These are phyloP conservation scores for Spirogloea muscicola DNA, from an alignment of 139 green algal genomes.

Conservation along the genomic window DNA sequence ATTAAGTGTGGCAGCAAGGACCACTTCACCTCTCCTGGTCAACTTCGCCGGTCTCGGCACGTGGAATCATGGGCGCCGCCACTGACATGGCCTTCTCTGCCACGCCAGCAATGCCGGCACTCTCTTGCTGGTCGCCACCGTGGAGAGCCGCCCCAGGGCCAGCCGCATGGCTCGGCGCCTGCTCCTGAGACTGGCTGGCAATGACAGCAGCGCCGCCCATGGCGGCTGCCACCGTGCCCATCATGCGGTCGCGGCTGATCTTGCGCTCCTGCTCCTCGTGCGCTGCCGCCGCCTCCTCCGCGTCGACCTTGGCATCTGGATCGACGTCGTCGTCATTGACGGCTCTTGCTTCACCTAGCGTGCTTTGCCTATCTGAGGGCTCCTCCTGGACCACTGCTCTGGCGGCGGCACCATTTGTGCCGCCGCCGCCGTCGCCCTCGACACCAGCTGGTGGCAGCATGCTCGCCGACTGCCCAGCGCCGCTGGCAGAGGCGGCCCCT, in stretches of 20 bases:
- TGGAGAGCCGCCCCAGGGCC: too few species aligned
- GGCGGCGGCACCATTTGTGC: not conserved
- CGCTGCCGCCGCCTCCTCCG: not conserved
- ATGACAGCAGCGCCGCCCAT: not conserved
- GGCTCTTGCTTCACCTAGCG: not conserved
- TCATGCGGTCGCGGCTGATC: not conserved
- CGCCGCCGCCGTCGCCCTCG: not conserved
- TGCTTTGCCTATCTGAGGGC: not conserved
- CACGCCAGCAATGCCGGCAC: not conserved
- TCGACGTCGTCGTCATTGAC: not conserved
- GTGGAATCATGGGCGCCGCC: constrained; percentile 5
- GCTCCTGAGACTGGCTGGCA: too few species aligned
- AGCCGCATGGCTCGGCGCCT: too few species aligned
- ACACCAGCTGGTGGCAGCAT: not conserved
- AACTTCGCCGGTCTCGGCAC: not conserved
- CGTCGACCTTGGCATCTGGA: too few species aligned
- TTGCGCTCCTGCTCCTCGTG: not conserved
- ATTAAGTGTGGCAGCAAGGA: too few species aligned
- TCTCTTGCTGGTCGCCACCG: too few species aligned
- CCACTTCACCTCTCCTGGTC: constrained; percentile 26
- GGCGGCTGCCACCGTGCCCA: constrained; percentile 1
- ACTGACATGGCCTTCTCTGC: constrained; percentile 23
- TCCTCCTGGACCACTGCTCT: not conserved
- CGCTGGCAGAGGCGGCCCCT: not conserved
- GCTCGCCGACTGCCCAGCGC: not conserved